phyloP scores from a whole-genome alignment of 495 filamentous ascomycete species.

The Aspergillus conjunctus region DNA sequence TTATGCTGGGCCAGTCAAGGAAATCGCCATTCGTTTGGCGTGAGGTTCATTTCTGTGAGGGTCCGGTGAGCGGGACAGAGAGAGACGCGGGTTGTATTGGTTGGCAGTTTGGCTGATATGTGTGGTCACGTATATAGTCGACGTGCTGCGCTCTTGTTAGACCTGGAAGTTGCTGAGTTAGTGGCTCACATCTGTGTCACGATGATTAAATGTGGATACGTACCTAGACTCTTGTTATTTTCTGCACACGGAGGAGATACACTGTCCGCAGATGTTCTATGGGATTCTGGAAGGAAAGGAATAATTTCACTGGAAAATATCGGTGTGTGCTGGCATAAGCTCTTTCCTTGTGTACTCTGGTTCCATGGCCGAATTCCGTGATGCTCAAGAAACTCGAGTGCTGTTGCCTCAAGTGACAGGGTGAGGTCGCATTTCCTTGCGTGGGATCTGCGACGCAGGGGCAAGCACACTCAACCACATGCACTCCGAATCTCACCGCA shows the following conservation, averaged over 20 bases:
- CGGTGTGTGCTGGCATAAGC: background rate
- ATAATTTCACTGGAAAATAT: background rate
- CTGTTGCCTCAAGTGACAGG: too few species aligned
- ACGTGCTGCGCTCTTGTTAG: too few species aligned
- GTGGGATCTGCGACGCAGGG: too few species aligned
- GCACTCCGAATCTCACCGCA: too few species aligned
- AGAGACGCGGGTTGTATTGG: background rate
- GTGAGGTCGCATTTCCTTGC: too few species aligned
- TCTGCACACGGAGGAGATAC: background rate
- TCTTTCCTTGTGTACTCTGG: background rate
- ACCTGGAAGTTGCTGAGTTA: too few species aligned
- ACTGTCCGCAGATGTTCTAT: background rate
- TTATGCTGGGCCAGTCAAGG: constrained; percentile 43
- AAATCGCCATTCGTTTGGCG: constrained; percentile 15
- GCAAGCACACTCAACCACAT: too few species aligned
- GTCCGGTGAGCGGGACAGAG: background rate
- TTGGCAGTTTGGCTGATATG: too few species aligned
- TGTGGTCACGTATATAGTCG: too few species aligned
- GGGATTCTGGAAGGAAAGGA: background rate
- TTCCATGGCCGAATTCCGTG: background rate
- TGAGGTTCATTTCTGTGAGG: background rate
- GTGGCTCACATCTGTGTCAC: too few species aligned
- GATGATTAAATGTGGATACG: background rate
- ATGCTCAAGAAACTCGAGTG: background rate
- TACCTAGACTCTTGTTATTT: background rate